phyloP scores from a whole-genome alignment of 2,329 filamentous ascomycete species.

The Fusarium chlamydosporum region DNA sequence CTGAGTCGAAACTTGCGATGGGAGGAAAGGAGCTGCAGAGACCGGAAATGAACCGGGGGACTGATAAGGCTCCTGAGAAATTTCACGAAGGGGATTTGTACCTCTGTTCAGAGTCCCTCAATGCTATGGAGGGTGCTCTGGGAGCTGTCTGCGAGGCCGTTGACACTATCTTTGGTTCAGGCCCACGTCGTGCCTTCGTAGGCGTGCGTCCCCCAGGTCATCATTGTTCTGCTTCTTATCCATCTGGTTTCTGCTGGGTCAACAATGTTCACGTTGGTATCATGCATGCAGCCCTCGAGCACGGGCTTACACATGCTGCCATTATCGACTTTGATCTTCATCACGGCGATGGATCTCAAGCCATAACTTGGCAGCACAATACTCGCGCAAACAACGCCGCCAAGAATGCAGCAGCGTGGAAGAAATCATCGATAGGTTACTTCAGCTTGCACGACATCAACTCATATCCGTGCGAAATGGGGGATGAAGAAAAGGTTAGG shows the following conservation, averaged over 20 bases:
- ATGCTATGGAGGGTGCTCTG: conserved; percentile 90
- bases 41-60: conserved; percentile 70
- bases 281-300: conserved; percentile 84
- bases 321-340: conserved; percentile 95
- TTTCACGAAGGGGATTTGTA: conserved; percentile 94
- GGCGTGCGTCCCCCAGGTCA: conserved; percentile 94
- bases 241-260: conserved; percentile 97
- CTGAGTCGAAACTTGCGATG: conserved; percentile 81
- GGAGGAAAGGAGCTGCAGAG: conserved; percentile 84
- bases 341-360: conserved; percentile 95
- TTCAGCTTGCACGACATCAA: conserved; percentile 99
- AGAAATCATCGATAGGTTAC: conserved; percentile 91
- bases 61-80: conserved; percentile 64
- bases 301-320: conserved; percentile 92
- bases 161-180: conserved; percentile 80
- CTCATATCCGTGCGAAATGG: conserved; percentile 94
- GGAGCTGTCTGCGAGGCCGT: conserved; percentile 95
- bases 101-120: conserved; percentile 85
- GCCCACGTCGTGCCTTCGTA: conserved; percentile 86
- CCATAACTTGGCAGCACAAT: conserved; percentile 94
- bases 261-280: conserved; percentile 99
- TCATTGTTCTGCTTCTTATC: conserved; percentile 90
- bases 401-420: conserved; percentile 81
- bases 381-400: conserved; percentile 71
- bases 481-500: conserved; percentile 93